Evolutionary conservation across 495 filamentous ascomycete species (phyloP).

Genomic region (Tuber brumale): DNA sequence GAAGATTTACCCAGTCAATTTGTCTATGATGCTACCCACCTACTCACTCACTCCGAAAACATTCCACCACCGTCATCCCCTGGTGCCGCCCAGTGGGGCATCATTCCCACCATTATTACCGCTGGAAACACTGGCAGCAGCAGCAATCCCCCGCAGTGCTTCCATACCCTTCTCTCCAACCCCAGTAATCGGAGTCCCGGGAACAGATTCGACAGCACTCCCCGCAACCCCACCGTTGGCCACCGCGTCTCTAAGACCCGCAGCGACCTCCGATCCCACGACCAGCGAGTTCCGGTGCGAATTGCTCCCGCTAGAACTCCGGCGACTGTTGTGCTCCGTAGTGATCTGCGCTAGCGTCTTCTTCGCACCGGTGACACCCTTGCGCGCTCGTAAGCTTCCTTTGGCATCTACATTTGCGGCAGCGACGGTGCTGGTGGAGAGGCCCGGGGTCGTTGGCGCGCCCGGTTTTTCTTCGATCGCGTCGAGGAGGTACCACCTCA

Average conservation of each 20-base stretch:
- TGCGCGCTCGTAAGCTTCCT: constrained; percentile 45
- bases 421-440: constrained; percentile 82
- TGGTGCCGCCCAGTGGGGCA: background rate
- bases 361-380: constrained; percentile 39
- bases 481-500: constrained; percentile 93
- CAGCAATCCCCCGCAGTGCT: constrained; percentile 20
- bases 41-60: constrained; percentile 7
- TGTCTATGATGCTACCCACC: background rate
- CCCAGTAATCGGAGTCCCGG: background rate
- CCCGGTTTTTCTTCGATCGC: constrained; percentile 89
- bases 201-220: constrained; percentile 12
- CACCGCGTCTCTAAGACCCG: constrained; percentile 13
- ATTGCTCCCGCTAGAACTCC: constrained; percentile 27
- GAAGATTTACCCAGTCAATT: constrained; percentile 9
- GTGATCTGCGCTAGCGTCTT: constrained; percentile 37
- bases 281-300: constrained; percentile 22
- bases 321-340: constrained; percentile 31
- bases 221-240: background rate
- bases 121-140: constrained; percentile 10
- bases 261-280: constrained; percentile 18
- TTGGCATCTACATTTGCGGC: constrained; percentile 80
- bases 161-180: constrained; percentile 8
- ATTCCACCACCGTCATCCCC: constrained; percentile 6
- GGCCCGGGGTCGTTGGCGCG: constrained; percentile 83
- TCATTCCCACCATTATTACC: constrained; percentile 17